Base-by-base conservation (phyloP, 179 eudicot species). In the Pouteria campechiana region DNA sequence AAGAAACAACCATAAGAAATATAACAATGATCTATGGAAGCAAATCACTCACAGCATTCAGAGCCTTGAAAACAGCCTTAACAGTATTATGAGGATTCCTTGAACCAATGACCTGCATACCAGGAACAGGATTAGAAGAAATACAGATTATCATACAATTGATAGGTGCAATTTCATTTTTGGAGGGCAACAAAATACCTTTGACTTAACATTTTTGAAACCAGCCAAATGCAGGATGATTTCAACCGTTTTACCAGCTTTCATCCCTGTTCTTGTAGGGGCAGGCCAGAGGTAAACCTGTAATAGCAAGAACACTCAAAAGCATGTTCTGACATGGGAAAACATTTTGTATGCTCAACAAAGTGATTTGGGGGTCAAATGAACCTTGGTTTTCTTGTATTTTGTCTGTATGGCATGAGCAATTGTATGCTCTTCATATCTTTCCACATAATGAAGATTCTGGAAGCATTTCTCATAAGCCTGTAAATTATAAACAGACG, bases 221-320 rank as follows among this genome's bases (percentile, higher is more conserved):
- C 98, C 98, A 35, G 94, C 96, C 17, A 90, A 68, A 60, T 72
- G 50, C 55, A 90, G 55, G 46, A 90, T 69, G 12, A 68, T 68
- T 52, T 74, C 63, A 33, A 77, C 92, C 19, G 78, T 82, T 70
- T 72, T 70, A 52, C 94, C 96, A 7, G 98, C 98, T 63, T 68
- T 79, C 85, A 86, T 64, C 31, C 96, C 98, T 15, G 84, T 73
- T 36, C 47, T 36, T 40, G 90, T 77, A 31, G 60, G 33, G 28
- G 82, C 88, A 46, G 98, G 98, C 98, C 98, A 90, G 49, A 90
- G 82, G 64, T 90, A 90, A 43, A 90, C 45, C 98, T 90, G 38
- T 42, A 17, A 37, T 14, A 4, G 12, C 3, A 24, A 25, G 30
- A 11, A 34, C 24, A 46, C 9, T 24, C 32, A 17, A 32, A 21